Evolutionary conservation across 352 stramenopile genomes (phyloP).

Genomic region (Phytophthora parvispora): DNA sequence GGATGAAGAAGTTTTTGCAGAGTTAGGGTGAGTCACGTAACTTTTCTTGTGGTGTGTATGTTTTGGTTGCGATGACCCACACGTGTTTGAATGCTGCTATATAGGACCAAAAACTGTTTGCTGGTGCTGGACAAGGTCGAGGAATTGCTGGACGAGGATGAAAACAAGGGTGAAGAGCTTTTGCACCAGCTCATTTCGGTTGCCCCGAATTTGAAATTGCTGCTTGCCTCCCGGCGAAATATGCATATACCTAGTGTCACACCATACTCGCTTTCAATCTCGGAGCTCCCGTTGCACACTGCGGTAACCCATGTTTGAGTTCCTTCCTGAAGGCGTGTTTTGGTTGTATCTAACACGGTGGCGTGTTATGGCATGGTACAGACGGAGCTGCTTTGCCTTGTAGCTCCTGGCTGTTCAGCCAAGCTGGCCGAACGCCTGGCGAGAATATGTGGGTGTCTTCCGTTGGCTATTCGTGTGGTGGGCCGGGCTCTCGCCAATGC

Average conservation of each 20-base stretch:
- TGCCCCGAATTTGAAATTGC: conserved; percentile 70
- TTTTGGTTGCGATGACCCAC: conserved; percentile 6
- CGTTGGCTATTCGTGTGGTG: conserved; percentile 85
- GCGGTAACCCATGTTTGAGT: conserved; percentile 47
- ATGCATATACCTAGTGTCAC: conserved; percentile 85
- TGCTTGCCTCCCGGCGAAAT: conserved; percentile 78
- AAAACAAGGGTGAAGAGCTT: conserved; percentile 76
- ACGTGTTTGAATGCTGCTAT: conserved; percentile 4
- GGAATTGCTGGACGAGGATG: conserved; percentile 81
- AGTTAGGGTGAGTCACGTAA: conserved; percentile 51
- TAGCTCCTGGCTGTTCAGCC: conserved; percentile 67
- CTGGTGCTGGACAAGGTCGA: conserved; percentile 87
- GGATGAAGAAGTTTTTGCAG: conserved; percentile 83
- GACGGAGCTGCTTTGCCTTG: conserved; percentile 77
- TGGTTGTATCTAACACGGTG: background rate
- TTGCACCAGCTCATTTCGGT: conserved; percentile 78
- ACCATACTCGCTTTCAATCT: conserved; percentile 80
- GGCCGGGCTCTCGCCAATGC: conserved; percentile 81
- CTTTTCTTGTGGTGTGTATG: background rate
- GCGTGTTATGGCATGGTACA: conserved; percentile 19
- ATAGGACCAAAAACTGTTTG: conserved; percentile 71
- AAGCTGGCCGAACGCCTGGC: conserved; percentile 72
- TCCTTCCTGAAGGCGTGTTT: background rate
- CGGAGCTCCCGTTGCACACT: conserved; percentile 74
- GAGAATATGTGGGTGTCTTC: conserved; percentile 81